phyloP scores from a whole-genome alignment of 2,329 filamentous ascomycete species.

The Monosporascus sp. region DNA sequence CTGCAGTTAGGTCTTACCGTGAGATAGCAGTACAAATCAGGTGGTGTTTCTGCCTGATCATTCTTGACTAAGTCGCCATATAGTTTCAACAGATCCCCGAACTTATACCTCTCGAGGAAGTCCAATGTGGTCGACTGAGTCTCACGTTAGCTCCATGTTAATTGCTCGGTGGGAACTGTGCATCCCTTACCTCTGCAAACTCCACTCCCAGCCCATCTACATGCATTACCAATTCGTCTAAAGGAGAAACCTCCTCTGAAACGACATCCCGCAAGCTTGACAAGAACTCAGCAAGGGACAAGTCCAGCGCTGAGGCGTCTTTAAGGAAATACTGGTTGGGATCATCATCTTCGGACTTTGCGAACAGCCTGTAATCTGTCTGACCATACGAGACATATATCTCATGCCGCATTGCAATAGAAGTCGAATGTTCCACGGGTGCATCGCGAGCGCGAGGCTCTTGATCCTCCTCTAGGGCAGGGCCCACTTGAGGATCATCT shows the following conservation, averaged over 20 bases:
- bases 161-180: not conserved
- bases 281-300: conserved; percentile 21
- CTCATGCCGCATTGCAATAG: conserved; percentile 20
- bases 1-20: conserved; percentile 26
- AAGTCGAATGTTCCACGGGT: conserved; percentile 12
- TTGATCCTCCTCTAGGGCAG: not conserved
- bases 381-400: conserved; percentile 26
- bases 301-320: conserved; percentile 21
- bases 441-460: not conserved
- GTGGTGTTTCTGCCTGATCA: conserved; percentile 17
- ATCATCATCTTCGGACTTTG: conserved; percentile 26
- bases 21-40: conserved; percentile 26
- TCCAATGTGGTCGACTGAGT: conserved; percentile 23
- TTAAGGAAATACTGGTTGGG: conserved; percentile 28
- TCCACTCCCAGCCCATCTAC: conserved; percentile 28
- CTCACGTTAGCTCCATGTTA: conserved; percentile 13
- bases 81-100: conserved; percentile 24
- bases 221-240: conserved; percentile 28
- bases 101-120: conserved; percentile 25
- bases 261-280: conserved; percentile 25
- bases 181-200: conserved; percentile 26
- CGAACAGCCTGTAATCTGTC: conserved; percentile 27
- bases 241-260: conserved; percentile 26
- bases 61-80: conserved; percentile 27
- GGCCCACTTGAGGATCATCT: conserved; percentile 3